Percentiles rank a stretch among this genome's conserved stretches.
Evolutionary conservation across 805 yeast species (phyloP).

Genomic region (Myxozyma sirexii): DNA sequence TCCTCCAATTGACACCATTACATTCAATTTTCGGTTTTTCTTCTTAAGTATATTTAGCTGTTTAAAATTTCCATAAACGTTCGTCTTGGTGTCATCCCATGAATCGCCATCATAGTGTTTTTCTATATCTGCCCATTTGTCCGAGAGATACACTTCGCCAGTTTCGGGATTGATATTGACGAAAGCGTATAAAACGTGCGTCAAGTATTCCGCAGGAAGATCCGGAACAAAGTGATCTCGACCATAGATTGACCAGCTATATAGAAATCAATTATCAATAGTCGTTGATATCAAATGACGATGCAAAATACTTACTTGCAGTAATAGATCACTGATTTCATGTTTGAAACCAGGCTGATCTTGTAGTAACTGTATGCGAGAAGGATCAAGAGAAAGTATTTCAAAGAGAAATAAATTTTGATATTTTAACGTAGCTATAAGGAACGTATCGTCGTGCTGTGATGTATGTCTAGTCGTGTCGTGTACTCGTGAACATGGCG

Average conservation of each 20-base stretch:
- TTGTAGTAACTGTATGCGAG: background rate
- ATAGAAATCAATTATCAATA: background rate
- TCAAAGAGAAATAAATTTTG: too few species aligned
- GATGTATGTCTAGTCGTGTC: too few species aligned
- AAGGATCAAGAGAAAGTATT: background rate
- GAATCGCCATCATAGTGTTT: slow-evolving; percentile 14
- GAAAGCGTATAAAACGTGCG: slow-evolving; percentile 81
- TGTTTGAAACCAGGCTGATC: background rate
- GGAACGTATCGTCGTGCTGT: too few species aligned
- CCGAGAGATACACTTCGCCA: slow-evolving; percentile 60
- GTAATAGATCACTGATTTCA: slow-evolving; percentile 23
- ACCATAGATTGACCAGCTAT: slow-evolving; percentile 67
- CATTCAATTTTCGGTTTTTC: slow-evolving; percentile 50
- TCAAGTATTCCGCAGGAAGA: slow-evolving; percentile 57
- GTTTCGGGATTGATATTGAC: slow-evolving; percentile 56
- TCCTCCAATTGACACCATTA: slow-evolving; percentile 84
- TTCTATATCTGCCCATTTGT: slow-evolving; percentile 59
- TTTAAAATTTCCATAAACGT: slow-evolving; percentile 53
- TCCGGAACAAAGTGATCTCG: slow-evolving; percentile 62
- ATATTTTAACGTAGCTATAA: too few species aligned
- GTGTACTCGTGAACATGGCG: too few species aligned
- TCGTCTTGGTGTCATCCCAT: slow-evolving; percentile 8
- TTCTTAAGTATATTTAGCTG: slow-evolving; percentile 54
- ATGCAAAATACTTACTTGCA: slow-evolving; percentile 8
- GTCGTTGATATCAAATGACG: background rate